These are phyloP conservation scores for Colletotrichum lini DNA, from an alignment of 2,329 filamentous ascomycete genomes.

Conservation along the genomic window DNA sequence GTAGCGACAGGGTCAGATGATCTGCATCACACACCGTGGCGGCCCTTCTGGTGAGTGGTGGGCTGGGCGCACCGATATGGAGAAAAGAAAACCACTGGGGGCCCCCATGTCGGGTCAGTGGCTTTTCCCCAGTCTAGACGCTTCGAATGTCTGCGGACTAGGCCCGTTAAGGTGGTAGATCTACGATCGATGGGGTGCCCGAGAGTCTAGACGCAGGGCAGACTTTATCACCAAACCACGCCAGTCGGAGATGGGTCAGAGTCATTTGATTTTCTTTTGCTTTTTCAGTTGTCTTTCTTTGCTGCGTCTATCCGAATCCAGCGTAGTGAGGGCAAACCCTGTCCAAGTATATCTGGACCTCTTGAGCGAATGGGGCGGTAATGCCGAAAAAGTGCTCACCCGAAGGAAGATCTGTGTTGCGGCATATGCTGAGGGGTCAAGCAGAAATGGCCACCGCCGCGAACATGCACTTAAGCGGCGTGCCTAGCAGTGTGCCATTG, in stretches of 20 bases:
- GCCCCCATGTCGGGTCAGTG: conserved; percentile 31
- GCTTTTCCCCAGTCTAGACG: conserved; percentile 46
- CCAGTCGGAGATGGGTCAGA: conserved; percentile 21
- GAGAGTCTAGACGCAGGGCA: conserved; percentile 38
- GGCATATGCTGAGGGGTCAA: not conserved
- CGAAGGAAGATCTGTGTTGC: conserved; percentile 11
- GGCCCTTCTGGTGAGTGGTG: not conserved
- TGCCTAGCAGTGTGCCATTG: too few relatives aligned
- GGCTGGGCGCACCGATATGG: conserved; percentile 31
- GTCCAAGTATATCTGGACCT: conserved; percentile 4
- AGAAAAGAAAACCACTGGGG: conserved; percentile 27
- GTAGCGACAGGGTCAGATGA: conserved; percentile 33
- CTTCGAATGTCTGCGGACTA: conserved; percentile 35
- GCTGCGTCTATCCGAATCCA: conserved; percentile 37
- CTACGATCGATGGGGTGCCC: conserved; percentile 39
- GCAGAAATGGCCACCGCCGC: not conserved
- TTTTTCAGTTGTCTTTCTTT: conserved; percentile 7
- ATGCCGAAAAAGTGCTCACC: conserved; percentile 17
- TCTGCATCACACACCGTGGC: conserved; percentile 25
- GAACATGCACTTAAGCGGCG: conserved; percentile 23
- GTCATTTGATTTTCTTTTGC: conserved; percentile 2
- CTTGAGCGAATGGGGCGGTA: conserved; percentile 11
- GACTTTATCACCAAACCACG: conserved; percentile 28
- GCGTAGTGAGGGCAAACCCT: conserved; percentile 13
- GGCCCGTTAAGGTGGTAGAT: conserved; percentile 33